These are phyloP conservation scores for Backusella luteola DNA, from an alignment of 192 early-diverging fungal species.

Conservation along the genomic window DNA sequence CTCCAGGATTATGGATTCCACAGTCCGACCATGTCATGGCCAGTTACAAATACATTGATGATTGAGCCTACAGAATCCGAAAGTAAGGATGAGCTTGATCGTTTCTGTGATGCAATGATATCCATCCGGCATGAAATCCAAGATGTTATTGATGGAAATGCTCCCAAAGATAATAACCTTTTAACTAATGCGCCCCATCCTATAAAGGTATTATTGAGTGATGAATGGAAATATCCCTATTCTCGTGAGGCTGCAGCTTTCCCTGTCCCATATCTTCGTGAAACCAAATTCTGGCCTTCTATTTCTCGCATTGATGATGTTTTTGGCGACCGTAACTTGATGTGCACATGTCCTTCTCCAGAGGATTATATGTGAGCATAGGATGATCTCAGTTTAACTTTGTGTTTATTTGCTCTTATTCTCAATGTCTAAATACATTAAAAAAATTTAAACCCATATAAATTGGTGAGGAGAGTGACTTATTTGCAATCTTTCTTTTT, in stretches of 20 bases:
- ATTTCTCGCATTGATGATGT: constrained; percentile 91
- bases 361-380: constrained; percentile 57
- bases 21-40: constrained; percentile 99
- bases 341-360: constrained; percentile 95
- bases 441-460: background rate
- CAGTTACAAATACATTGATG: constrained; percentile 98
- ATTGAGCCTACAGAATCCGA: constrained; percentile 99
- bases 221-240: constrained; percentile 87
- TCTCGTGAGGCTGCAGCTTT: constrained; percentile 89
- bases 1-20: constrained; percentile 99
- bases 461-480: too few relatives aligned
- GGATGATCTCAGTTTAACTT: background rate
- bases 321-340: constrained; percentile 90
- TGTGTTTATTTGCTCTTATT: background rate
- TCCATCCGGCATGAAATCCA: constrained; percentile 91
- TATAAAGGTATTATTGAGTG: constrained; percentile 70
- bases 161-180: constrained; percentile 85
- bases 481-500: too few relatives aligned
- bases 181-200: constrained; percentile 90
- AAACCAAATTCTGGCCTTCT: constrained; percentile 97
- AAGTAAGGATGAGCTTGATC: constrained; percentile 87
- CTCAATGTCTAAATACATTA: background rate
- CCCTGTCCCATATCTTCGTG: constrained; percentile 76
- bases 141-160: constrained; percentile 80
- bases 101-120: constrained; percentile 98